A percentile compares a stretch with the other conserved stretches of the same genome.
Conservation (phyloP, 371 early-diverging fungal species). For the Apophysomyces ossiformis region DNA sequence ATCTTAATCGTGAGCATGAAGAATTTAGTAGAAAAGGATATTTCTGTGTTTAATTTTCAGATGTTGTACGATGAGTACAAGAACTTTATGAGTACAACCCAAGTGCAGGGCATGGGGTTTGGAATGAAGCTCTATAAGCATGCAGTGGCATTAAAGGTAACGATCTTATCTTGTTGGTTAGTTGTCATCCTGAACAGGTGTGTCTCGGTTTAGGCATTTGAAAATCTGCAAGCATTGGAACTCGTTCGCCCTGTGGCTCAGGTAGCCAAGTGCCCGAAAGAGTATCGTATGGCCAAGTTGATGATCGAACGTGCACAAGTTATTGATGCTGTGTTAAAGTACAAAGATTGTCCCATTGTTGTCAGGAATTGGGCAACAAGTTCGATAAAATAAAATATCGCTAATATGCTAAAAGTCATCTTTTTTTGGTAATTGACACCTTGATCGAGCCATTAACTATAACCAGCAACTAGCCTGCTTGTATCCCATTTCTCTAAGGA, state of each 20-base stretch:
- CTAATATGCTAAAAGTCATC: too few relatives aligned
- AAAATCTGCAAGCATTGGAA: slow-evolving; percentile 73
- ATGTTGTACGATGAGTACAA: slow-evolving; percentile 93
- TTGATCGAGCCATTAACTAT: too few relatives aligned
- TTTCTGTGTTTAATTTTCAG: slow-evolving; percentile 85
- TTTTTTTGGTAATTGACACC: too few relatives aligned
- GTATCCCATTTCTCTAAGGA: too few relatives aligned
- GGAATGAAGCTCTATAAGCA: slow-evolving; percentile 78
- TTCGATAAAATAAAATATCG: not conserved
- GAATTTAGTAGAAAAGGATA: slow-evolving; percentile 67
- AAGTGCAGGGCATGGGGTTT: slow-evolving; percentile 59
- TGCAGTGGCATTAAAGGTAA: slow-evolving; percentile 81
- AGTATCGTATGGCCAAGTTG: slow-evolving; percentile 81
- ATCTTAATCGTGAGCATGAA: slow-evolving; percentile 82
- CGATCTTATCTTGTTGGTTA: slow-evolving; percentile 11
- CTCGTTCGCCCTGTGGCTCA: slow-evolving; percentile 68
- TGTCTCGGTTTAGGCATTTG: slow-evolving; percentile 63
- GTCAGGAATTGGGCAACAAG: slow-evolving; percentile 61
- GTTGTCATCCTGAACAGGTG: not conserved
- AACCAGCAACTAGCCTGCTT: too few relatives aligned
- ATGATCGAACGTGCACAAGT: slow-evolving; percentile 78
- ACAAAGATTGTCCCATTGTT: slow-evolving; percentile 56
- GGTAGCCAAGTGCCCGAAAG: slow-evolving; percentile 75
- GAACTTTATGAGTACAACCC: slow-evolving; percentile 70
- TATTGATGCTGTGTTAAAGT: slow-evolving; percentile 61